Evolutionary conservation across 352 stramenopile species (phyloP).

Genomic region (Phytophthora melonis): DNA sequence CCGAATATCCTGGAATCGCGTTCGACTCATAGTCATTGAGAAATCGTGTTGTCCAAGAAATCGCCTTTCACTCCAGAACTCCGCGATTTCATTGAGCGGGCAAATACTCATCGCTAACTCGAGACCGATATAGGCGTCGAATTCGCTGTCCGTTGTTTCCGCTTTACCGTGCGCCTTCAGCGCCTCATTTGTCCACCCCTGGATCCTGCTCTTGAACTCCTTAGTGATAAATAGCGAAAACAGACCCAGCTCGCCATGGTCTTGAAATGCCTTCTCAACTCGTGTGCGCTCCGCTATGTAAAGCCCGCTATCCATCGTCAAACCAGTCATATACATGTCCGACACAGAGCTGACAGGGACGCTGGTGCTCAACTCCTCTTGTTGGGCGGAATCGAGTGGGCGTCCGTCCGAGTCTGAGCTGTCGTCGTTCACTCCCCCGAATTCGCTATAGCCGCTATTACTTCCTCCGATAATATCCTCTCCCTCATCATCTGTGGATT

Average conservation of each 20-base stretch:
- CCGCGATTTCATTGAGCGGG: background rate
- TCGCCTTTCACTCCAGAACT: background rate
- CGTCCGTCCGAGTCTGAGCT: too few relatives aligned
- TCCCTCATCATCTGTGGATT: too few relatives aligned
- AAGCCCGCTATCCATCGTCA: background rate
- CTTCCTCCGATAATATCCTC: too few relatives aligned
- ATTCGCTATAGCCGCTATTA: too few relatives aligned
- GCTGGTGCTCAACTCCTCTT: too few relatives aligned
- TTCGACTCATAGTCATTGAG: background rate
- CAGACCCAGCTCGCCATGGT: background rate
- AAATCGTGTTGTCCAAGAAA: background rate
- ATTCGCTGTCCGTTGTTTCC: background rate
- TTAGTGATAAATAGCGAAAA: background rate
- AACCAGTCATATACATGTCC: too few relatives aligned
- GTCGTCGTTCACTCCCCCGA: too few relatives aligned
- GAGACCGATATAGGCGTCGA: background rate
- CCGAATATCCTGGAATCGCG: background rate
- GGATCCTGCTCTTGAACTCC: background rate
- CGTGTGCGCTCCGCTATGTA: background rate
- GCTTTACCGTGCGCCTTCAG: background rate
- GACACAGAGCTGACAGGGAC: too few relatives aligned
- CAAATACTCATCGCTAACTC: background rate
- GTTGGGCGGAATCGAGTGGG: too few relatives aligned
- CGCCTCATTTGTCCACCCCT: background rate
- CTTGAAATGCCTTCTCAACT: background rate